Conservation (phyloP, 306 rosid genomes). For the Hippophae rhamnoides region DNA sequence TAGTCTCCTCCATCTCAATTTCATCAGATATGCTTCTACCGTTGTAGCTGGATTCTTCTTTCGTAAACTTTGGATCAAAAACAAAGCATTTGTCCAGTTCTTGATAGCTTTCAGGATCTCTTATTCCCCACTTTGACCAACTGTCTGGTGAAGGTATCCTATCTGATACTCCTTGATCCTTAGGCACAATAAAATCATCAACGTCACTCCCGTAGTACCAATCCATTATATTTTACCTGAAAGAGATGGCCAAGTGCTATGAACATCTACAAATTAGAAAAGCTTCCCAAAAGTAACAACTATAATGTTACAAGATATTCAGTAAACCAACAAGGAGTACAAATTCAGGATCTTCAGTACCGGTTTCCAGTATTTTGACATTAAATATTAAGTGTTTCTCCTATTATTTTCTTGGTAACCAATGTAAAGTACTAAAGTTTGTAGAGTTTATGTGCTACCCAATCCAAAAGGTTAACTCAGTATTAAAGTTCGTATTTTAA, state of each 20-base stretch:
- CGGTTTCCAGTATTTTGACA: no score
- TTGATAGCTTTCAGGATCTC: conserved; percentile 27
- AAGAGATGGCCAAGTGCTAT: not conserved
- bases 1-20: conserved; percentile 31
- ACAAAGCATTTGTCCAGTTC: conserved; percentile 21
- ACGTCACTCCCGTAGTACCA: conserved; percentile 38
- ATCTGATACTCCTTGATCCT: conserved; percentile 36
- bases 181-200: conserved; percentile 42
- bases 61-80: conserved; percentile 23
- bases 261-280: not conserved
- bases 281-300: no score
- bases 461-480: no score
- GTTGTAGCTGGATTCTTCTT: conserved; percentile 26
- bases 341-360: no score
- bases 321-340: not conserved
- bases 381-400: no score
- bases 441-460: no score
- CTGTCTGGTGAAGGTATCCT: conserved; percentile 52
- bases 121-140: conserved; percentile 67
- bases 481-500: no score
- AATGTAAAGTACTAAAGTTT: no score
- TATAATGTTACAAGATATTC: not conserved
- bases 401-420: no score
- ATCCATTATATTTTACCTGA: conserved; percentile 39
- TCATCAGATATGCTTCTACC: conserved; percentile 31